These are phyloP conservation scores for Podospora pseudoanserina DNA, from an alignment of 495 filamentous ascomycete genomes.

Conservation along the genomic window DNA sequence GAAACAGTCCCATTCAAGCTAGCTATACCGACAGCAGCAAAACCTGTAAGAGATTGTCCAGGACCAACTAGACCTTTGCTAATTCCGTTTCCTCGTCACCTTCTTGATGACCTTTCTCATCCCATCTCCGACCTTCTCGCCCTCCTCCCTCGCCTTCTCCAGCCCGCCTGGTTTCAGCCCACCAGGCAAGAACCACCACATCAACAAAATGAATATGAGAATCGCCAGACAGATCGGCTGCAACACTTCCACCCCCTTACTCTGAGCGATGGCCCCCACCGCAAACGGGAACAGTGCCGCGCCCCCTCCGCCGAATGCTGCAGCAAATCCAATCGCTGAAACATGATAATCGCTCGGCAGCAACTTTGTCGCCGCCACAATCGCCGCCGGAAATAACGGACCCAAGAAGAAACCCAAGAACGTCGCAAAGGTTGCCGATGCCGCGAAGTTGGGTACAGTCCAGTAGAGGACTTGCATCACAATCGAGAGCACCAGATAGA, in stretches of 20 bases:
- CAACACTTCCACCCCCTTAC: slow-evolving; percentile 70
- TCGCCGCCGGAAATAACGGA: slow-evolving; percentile 73
- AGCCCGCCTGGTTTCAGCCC: slow-evolving; percentile 32
- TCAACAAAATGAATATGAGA: slow-evolving; percentile 53
- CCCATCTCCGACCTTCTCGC: slow-evolving; percentile 29
- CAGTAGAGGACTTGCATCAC: slow-evolving; percentile 75
- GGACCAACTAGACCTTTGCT: too few relatives aligned
- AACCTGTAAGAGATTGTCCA: too few relatives aligned
- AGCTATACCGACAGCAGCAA: too few relatives aligned
- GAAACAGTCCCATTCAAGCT: too few relatives aligned
- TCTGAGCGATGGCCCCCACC: slow-evolving; percentile 79
- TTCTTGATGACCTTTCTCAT: slow-evolving; percentile 14
- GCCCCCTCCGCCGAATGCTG: slow-evolving; percentile 74
- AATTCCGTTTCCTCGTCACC: slow-evolving; percentile 11
- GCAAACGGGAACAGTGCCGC: slow-evolving; percentile 80
- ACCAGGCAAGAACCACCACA: slow-evolving; percentile 47
- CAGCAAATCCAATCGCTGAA: slow-evolving; percentile 75
- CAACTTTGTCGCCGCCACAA: slow-evolving; percentile 77
- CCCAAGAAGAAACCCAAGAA: slow-evolving; percentile 78
- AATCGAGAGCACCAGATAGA: slow-evolving; percentile 60
- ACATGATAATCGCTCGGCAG: slow-evolving; percentile 77
- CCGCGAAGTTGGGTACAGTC: slow-evolving; percentile 73
- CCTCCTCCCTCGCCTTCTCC: slow-evolving; percentile 33
- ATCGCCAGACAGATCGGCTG: slow-evolving; percentile 73
- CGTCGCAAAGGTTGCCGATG: slow-evolving; percentile 67